phyloP scores from a whole-genome alignment of 306 rosid genomes.

The Fagus crenata region DNA sequence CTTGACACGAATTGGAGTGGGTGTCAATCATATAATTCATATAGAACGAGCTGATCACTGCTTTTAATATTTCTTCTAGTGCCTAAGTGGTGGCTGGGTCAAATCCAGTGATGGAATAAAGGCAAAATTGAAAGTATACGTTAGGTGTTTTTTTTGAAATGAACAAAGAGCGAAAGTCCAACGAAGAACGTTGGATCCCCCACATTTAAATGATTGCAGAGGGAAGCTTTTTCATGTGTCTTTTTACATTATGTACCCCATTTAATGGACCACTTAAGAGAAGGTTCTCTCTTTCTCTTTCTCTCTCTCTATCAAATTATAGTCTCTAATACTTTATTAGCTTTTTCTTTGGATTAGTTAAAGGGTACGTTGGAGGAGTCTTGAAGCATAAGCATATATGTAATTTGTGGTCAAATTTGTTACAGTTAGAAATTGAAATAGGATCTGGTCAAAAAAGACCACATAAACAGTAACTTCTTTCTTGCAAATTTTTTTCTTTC shows the following conservation, averaged over 20 bases:
- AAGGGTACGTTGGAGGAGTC: conserved; percentile 18
- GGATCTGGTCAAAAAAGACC: neutral
- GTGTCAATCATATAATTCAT: neutral
- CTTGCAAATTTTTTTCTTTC: neutral
- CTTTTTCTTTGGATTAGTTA: conserved; percentile 32
- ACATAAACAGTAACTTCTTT: neutral
- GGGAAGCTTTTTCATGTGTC: conserved; percentile 37
- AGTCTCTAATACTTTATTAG: neutral
- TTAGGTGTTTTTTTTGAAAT: conserved; percentile 42
- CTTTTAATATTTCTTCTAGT: conserved; percentile 16
- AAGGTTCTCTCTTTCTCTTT: conserved; percentile 11
- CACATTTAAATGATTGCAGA: conserved; percentile 56
- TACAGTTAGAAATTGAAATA: neutral
- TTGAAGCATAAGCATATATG: conserved; percentile 31
- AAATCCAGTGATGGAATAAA: conserved; percentile 35
- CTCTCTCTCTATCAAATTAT: conserved; percentile 27
- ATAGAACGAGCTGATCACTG: conserved; percentile 2
- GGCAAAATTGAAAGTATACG: conserved; percentile 34
- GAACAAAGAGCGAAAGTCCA: conserved; percentile 38
- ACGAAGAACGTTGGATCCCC: conserved; percentile 82
- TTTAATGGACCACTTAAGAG: conserved; percentile 50
- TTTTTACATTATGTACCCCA: conserved; percentile 55
- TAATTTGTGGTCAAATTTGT: conserved; percentile 7
- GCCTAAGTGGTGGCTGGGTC: conserved; percentile 30
- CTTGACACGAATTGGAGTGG: conserved; percentile 2